Percentiles rank a stretch among this genome's conserved stretches.
Conservation (phyloP, 805 yeast species). For the Myxozyma udenii region DNA sequence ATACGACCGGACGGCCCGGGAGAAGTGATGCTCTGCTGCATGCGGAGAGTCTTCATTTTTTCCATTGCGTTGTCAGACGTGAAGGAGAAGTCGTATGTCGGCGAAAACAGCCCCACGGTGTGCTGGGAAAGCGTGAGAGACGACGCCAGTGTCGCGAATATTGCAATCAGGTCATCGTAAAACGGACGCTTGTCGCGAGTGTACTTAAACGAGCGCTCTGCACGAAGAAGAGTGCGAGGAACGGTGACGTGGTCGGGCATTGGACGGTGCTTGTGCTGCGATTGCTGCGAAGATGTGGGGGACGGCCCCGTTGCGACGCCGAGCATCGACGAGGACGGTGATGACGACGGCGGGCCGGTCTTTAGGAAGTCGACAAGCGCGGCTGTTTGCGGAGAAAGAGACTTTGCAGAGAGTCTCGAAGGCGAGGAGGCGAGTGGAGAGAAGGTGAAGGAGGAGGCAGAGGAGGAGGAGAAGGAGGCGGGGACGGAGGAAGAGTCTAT, state of each 20-base stretch:
- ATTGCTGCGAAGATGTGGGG: too few relatives aligned
- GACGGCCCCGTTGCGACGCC: too few relatives aligned
- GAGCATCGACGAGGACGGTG: background rate
- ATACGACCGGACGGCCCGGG: slow-evolving; percentile 26
- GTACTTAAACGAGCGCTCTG: slow-evolving; percentile 18
- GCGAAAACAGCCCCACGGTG: slow-evolving; percentile 37
- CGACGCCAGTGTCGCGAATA: slow-evolving; percentile 53
- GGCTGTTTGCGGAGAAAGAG: too few relatives aligned
- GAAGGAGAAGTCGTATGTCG: slow-evolving; percentile 53
- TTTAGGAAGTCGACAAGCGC: slow-evolving; percentile 9
- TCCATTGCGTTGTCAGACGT: slow-evolving; percentile 50
- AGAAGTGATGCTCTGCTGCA: slow-evolving; percentile 48
- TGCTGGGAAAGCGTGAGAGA: slow-evolving; percentile 43
- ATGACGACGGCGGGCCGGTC: slow-evolving; percentile 10
- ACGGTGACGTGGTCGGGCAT: background rate
- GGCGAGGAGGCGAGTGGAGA: background rate
- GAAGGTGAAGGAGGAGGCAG: background rate
- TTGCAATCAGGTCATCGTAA: slow-evolving; percentile 51
- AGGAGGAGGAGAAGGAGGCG: background rate
- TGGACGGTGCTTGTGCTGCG: background rate
- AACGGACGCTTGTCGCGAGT: slow-evolving; percentile 22
- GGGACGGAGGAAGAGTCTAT: too few relatives aligned
- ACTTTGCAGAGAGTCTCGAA: background rate
- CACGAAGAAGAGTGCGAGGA: slow-evolving; percentile 15
- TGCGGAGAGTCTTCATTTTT: slow-evolving; percentile 48